Evolutionary conservation across 208 protist species (phyloP).

Genomic region (Wallacemonas sp.): DNA sequence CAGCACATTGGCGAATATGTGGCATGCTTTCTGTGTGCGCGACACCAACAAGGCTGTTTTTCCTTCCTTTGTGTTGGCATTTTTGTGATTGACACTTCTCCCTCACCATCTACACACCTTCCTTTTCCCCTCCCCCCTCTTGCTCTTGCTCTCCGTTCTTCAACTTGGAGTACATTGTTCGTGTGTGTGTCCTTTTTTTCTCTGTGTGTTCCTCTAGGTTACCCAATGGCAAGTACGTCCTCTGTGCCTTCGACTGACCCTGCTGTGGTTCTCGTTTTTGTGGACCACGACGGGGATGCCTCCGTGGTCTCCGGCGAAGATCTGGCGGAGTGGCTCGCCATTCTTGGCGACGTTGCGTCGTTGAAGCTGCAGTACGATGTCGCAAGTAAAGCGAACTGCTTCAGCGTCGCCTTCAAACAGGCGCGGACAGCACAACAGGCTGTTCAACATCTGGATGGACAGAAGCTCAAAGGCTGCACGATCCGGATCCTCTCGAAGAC

Average conservation of each 20-base stretch:
- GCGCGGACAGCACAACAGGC: slow-evolving; percentile 47
- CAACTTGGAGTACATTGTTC: too few relatives aligned
- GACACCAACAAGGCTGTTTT: too few relatives aligned
- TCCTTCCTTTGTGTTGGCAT: too few relatives aligned
- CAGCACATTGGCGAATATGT: too few relatives aligned
- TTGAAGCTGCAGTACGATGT: slow-evolving; percentile 84
- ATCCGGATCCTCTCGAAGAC: slow-evolving; percentile 56
- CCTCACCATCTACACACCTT: not conserved
- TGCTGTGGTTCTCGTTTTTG: slow-evolving; percentile 57
- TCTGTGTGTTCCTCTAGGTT: not conserved
- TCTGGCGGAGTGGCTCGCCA: slow-evolving; percentile 68
- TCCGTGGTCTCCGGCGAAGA: slow-evolving; percentile 48
- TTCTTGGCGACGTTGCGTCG: slow-evolving; percentile 60
- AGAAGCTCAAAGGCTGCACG: slow-evolving; percentile 61
- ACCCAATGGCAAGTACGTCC: not conserved
- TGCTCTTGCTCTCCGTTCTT: not conserved
- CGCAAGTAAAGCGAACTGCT: slow-evolving; percentile 39
- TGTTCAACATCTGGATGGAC: slow-evolving; percentile 64
- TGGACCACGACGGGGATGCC: slow-evolving; percentile 29
- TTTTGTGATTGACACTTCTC: not conserved
- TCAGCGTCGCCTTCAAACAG: slow-evolving; percentile 56
- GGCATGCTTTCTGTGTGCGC: too few relatives aligned
- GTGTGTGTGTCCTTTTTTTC: too few relatives aligned
- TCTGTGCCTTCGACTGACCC: slow-evolving; percentile 25
- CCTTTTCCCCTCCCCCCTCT: not conserved